A percentile compares a stretch with the other conserved stretches of the same genome.
Evolutionary conservation across 805 yeast species (phyloP).

Genomic region (Tetrapisispora fleetii): DNA sequence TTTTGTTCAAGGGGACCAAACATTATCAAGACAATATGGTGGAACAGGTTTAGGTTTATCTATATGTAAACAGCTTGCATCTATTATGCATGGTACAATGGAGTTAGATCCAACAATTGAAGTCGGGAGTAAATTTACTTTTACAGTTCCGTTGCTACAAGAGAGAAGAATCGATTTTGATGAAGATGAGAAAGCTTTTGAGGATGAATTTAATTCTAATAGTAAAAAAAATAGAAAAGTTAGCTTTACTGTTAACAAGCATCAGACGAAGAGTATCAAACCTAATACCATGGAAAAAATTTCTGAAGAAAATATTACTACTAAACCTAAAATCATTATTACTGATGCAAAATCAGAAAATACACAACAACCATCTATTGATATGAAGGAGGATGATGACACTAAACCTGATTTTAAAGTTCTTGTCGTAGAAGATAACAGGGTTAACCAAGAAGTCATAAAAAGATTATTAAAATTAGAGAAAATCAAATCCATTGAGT

Average conservation of each 20-base stretch:
- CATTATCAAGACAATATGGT: constrained; percentile 81
- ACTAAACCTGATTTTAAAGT: constrained; percentile 10
- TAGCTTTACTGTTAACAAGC: constrained; percentile 22
- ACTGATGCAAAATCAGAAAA: constrained; percentile 14
- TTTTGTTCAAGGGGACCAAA: constrained; percentile 94
- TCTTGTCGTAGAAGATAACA: constrained; percentile 87
- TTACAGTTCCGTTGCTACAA: constrained; percentile 68
- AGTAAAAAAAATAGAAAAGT: constrained; percentile 42
- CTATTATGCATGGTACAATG: constrained; percentile 83
- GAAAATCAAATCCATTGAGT: constrained; percentile 57
- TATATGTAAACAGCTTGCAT: constrained; percentile 84
- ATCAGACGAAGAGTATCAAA: constrained; percentile 20
- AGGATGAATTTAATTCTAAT: constrained; percentile 57
- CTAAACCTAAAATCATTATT: neutral
- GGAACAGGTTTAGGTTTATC: constrained; percentile 92
- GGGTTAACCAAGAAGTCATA: constrained; percentile 90
- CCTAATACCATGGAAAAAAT: neutral
- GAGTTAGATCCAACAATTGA: constrained; percentile 66
- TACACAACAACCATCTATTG: constrained; percentile 18
- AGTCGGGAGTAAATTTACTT: constrained; percentile 73
- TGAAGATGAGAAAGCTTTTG: constrained; percentile 32
- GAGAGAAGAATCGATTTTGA: constrained; percentile 26
- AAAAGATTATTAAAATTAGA: constrained; percentile 79
- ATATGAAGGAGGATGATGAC: constrained; percentile 11
- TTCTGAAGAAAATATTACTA: neutral